Base-by-base conservation (phyloP, 768 basidiomycete genomes). In the Stropharia rugosoannulata region DNA sequence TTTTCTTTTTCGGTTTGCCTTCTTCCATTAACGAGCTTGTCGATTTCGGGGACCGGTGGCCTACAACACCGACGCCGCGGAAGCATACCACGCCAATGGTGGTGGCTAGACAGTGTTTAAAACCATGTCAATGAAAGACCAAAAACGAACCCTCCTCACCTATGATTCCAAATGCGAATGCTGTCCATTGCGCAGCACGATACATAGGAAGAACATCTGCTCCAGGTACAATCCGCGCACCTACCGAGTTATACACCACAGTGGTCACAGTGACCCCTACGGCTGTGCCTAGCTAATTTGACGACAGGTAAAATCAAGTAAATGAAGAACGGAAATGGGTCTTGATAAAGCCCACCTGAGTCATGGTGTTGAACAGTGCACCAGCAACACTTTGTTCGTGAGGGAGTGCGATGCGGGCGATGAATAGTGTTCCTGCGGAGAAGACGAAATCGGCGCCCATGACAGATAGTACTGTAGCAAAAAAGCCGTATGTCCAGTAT, bases 391-490 rank as follows among this genome's bases (percentile, higher is more conserved):
- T 86, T 68, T 93, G 90, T 61, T 93, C 90, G 52, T 87, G 77
- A 3, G 83, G 83, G 1, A 78, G 66, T 1, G 83, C 78, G 9
- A 87, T 76, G 62, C 85, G 87, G 3, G 89, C 86, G 41, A 90
- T 80, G 61, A 87, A 93, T 13, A 93, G 70, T 5, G 87, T 87
- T 2, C 90, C 91, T 0, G 83, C 72, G 0, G 90, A 73, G 62
- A 84, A 92, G 2, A 89, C 83, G 58, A 93, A 89, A 63, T 93
- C 91, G 1, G 84, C 89, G 16, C 91, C 91, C 45, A 90, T 77
- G 12, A 91, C 90, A 18, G 80, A 70, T 43, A 87, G 55, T 39
- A 82, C 69, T 0, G 87, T 79, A 1, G 85, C 80, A 0, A 89
- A 87, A 68, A 93, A 93, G 5, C 82, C 84, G 55, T 78, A 87